Conservation (phyloP, 352 stramenopile species). For the Phytopythium helicoides region DNA sequence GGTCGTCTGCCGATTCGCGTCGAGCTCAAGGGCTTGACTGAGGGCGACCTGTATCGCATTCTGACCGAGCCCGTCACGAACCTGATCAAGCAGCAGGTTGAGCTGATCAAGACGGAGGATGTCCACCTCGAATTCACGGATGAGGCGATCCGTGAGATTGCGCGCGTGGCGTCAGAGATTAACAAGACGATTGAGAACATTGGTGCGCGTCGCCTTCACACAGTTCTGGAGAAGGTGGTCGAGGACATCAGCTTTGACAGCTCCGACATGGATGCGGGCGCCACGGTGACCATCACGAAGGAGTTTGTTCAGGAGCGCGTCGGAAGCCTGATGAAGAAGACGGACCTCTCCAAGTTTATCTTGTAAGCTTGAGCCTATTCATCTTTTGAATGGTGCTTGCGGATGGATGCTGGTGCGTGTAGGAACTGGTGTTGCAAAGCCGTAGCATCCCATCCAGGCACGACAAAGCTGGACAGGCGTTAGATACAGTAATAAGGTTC, state of each 20-base stretch:
- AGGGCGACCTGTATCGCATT: slow-evolving; percentile 98
- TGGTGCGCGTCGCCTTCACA: slow-evolving; percentile 97
- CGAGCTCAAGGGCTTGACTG: slow-evolving; percentile 97
- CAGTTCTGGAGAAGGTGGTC: slow-evolving; percentile 97
- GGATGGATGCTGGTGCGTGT: slow-evolving; percentile 1
- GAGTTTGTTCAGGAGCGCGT: slow-evolving; percentile 94
- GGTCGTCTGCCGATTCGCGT: slow-evolving; percentile 98
- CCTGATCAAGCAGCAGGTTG: slow-evolving; percentile 97
- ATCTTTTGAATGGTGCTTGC: background rate
- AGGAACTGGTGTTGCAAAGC: too few relatives aligned
- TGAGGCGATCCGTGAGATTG: slow-evolving; percentile 97
- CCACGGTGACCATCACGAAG: slow-evolving; percentile 92
- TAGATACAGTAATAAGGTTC: too few relatives aligned
- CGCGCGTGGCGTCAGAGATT: slow-evolving; percentile 92
- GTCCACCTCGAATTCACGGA: slow-evolving; percentile 96
- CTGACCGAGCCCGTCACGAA: slow-evolving; percentile 99
- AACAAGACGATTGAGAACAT: slow-evolving; percentile 99
- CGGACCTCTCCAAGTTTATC: slow-evolving; percentile 98
- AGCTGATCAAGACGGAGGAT: slow-evolving; percentile 97
- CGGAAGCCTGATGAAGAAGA: slow-evolving; percentile 93
- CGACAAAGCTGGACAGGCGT: slow-evolving; percentile 2
- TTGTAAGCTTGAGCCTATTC: slow-evolving; percentile 73
- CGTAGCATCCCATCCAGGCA: too few relatives aligned
- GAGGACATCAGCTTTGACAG: slow-evolving; percentile 99
- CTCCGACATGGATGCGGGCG: slow-evolving; percentile 85